Evolutionary conservation across 2,329 filamentous ascomycete species (phyloP).

Genomic region (Fusarium agapanthi): DNA sequence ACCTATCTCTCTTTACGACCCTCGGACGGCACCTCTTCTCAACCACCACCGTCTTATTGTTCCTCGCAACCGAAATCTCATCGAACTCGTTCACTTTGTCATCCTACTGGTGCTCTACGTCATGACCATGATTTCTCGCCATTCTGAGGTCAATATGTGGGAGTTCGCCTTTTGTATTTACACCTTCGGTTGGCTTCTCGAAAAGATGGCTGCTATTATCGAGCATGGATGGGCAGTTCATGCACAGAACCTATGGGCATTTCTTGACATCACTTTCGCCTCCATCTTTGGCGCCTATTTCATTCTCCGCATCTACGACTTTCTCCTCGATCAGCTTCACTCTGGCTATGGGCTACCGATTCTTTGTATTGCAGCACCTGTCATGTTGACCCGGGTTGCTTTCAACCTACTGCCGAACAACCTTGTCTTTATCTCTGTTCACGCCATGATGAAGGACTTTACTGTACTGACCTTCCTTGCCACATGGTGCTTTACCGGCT

Average conservation of each 20-base stretch:
- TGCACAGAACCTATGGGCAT: conserved; percentile 79
- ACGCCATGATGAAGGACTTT: conserved; percentile 80
- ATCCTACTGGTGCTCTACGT: conserved; percentile 70
- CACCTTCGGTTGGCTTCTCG: conserved; percentile 72
- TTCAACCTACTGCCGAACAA: conserved; percentile 80
- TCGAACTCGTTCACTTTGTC: conserved; percentile 73
- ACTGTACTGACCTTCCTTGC: conserved; percentile 72
- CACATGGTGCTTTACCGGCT: conserved; percentile 75
- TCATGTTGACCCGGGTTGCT: conserved; percentile 75
- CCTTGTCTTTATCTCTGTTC: conserved; percentile 76
- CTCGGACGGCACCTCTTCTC: conserved; percentile 69
- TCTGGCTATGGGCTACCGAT: conserved; percentile 69
- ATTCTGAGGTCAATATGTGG: conserved; percentile 56
- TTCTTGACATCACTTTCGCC: conserved; percentile 75
- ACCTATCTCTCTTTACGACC: conserved; percentile 75
- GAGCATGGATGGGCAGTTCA: conserved; percentile 75
- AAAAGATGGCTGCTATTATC: conserved; percentile 70
- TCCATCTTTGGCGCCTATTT: conserved; percentile 70
- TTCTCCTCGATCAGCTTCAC: conserved; percentile 54
- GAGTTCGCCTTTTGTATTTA: conserved; percentile 72
- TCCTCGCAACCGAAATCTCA: conserved; percentile 70
- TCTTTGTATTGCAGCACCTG: conserved; percentile 71
- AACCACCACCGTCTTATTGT: conserved; percentile 79
- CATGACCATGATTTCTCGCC: conserved; percentile 68
- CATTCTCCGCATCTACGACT: conserved; percentile 65